phyloP scores from a whole-genome alignment of 2,329 filamentous ascomycete genomes.

The Exophiala phaeomuriformis region DNA sequence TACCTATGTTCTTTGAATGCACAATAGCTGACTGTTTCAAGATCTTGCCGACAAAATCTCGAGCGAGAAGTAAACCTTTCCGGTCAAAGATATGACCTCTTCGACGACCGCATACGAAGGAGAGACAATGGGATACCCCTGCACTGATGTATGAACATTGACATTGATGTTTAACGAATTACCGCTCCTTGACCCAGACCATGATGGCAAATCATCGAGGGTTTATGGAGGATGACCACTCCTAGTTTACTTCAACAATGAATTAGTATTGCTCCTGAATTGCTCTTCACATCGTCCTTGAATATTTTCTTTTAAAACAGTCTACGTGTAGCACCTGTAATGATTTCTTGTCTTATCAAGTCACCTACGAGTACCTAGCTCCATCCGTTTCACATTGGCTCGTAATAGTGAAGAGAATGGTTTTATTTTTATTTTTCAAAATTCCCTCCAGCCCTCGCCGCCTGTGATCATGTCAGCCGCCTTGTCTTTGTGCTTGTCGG shows the following conservation, averaged over 20 bases:
- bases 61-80: constrained; percentile 17
- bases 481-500: constrained; percentile 37
- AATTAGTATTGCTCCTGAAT: not conserved
- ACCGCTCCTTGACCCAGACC: not conserved
- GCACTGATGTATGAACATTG: not conserved
- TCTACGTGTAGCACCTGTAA: no score
- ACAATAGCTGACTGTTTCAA: constrained; percentile 10
- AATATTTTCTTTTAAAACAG: not conserved
- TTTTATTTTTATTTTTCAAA: constrained; percentile 30
- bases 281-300: not conserved
- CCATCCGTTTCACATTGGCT: no score
- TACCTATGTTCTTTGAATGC: not conserved
- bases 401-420: not conserved
- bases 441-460: constrained; percentile 40
- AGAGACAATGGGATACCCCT: constrained; percentile 1
- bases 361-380: no score
- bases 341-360: no score
- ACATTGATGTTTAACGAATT: not conserved
- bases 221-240: not conserved
- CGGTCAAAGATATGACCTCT: not conserved
- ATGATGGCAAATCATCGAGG: not conserved
- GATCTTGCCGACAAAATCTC: constrained; percentile 24
- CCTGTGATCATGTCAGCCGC: constrained; percentile 40
- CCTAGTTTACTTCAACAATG: constrained; percentile 3
- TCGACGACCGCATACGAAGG: not conserved